These are phyloP conservation scores for Colletotrichum aenigma DNA, from an alignment of 2,329 filamentous ascomycete species.

Conservation along the genomic window DNA sequence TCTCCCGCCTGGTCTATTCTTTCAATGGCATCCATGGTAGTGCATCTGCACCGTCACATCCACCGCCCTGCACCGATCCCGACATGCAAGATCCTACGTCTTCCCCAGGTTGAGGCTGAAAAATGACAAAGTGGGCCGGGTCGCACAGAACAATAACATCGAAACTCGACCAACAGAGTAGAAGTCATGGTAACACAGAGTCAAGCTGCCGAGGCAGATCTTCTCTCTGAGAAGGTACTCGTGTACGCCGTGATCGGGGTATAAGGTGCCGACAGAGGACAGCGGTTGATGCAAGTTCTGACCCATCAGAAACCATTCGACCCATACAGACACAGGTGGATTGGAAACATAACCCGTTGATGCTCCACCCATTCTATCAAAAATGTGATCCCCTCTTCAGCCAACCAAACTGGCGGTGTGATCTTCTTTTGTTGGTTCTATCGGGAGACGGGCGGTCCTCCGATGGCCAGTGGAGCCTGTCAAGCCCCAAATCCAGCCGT, in stretches of 20 bases:
- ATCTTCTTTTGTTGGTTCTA: background rate
- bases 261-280: background rate
- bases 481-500: background rate
- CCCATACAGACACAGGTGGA: no score
- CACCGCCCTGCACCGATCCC: background rate
- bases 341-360: background rate
- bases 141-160: background rate
- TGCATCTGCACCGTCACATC: background rate
- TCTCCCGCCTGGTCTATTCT: background rate
- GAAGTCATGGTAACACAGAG: background rate
- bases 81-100: background rate
- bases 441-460: background rate
- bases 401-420: background rate
- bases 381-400: background rate
- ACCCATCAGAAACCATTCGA: background rate
- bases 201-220: background rate
- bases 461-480: background rate
- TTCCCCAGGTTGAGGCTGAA: background rate
- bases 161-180: background rate
- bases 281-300: background rate
- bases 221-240: background rate
- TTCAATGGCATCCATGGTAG: background rate
- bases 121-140: background rate
- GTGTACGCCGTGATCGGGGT: background rate
- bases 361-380: background rate